Evolutionary conservation across 768 basidiomycete species (phyloP).

Genomic region (Russula griseocarnosa): DNA sequence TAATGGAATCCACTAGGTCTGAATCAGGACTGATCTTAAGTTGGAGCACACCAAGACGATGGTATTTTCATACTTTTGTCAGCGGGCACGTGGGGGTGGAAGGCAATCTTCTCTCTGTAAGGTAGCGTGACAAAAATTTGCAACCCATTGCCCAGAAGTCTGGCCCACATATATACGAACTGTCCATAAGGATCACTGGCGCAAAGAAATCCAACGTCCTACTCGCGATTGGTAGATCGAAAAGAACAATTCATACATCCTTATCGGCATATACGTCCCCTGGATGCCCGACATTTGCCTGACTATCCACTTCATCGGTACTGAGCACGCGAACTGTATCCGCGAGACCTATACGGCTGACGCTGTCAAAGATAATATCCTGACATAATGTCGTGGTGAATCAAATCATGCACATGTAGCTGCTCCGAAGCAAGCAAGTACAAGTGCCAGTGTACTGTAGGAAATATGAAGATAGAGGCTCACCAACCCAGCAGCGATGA

Average conservation of each 20-base stretch:
- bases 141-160: neutral
- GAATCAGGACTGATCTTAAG: neutral
- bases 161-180: neutral
- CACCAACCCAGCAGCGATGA: neutral
- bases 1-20: neutral
- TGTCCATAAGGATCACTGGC: neutral
- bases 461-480: neutral
- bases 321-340: conserved; percentile 33
- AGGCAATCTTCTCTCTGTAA: neutral
- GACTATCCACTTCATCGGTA: neutral
- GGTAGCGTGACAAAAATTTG: neutral
- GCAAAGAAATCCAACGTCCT: neutral
- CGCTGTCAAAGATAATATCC: conserved; percentile 27
- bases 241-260: neutral
- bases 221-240: neutral
- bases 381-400: conserved; percentile 20
- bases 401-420: conserved; percentile 23
- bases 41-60: no score
- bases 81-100: neutral
- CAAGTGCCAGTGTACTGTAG: neutral
- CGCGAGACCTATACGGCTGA: conserved; percentile 27
- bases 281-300: neutral
- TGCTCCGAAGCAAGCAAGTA: conserved; percentile 28
- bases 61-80: neutral
- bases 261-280: neutral